Conservation (phyloP, 306 rosid genomes). For the Begonia loranthoides region DNA sequence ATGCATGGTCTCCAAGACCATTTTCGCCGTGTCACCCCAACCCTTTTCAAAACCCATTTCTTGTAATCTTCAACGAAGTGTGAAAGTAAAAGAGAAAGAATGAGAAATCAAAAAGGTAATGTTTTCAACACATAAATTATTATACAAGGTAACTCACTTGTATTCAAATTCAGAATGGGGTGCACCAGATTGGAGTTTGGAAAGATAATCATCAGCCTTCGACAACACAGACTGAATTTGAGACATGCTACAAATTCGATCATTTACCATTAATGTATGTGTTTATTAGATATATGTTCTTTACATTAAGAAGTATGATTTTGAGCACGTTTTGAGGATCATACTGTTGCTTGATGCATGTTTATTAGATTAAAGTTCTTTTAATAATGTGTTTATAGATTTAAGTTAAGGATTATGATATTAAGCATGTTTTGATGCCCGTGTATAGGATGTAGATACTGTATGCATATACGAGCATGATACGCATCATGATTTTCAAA, state of each 20-base stretch:
- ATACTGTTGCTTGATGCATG: no score
- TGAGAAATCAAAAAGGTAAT: slow-evolving; percentile 4
- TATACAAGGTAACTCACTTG: slow-evolving; percentile 29
- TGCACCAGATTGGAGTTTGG: slow-evolving; percentile 41
- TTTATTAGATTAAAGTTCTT: no score
- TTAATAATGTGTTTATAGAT: no score
- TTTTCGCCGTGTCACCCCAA: slow-evolving; percentile 77
- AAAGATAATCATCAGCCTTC: slow-evolving; percentile 70
- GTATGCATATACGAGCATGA: no score
- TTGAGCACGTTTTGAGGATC: no score
- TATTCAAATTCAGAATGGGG: slow-evolving; percentile 63
- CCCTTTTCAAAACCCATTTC: slow-evolving; percentile 88
- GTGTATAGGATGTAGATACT: no score
- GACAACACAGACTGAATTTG: slow-evolving; percentile 57
- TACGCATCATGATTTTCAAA: no score
- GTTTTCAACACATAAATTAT: neutral
- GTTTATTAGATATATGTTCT: no score
- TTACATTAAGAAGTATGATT: no score
- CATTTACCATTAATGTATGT: slow-evolving; percentile 78
- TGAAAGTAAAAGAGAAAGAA: slow-evolving; percentile 1
- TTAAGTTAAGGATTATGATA: no score
- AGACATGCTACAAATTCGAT: slow-evolving; percentile 45
- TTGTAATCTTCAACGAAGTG: slow-evolving; percentile 45
- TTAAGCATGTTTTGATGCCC: no score
- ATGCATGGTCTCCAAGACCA: slow-evolving; percentile 59